These are phyloP conservation scores for Eragrostis nindensis DNA, from an alignment of 176 grass and related monocot species.

Conservation along the genomic window DNA sequence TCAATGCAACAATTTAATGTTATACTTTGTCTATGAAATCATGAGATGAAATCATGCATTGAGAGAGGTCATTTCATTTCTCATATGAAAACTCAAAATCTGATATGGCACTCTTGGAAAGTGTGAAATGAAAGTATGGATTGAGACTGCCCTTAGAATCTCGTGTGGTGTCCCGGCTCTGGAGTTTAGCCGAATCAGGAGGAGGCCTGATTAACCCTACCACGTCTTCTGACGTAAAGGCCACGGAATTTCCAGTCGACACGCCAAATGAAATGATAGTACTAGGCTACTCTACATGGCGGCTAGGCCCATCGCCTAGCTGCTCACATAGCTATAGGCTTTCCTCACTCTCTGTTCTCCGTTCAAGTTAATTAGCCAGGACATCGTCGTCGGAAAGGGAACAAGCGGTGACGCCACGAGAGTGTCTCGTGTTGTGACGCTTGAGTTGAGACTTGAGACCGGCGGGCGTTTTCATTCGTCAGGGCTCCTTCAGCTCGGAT, in stretches of 20 bases:
- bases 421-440: background rate
- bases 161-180: background rate
- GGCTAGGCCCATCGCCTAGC: too few species aligned
- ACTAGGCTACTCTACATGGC: constrained; percentile 4
- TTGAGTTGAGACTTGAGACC: too few species aligned
- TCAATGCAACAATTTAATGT: too few species aligned
- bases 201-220: constrained; percentile 14
- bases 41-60: too few species aligned
- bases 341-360: background rate
- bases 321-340: background rate
- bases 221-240: background rate
- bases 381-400: background rate
- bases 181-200: constrained; percentile 47
- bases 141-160: too few species aligned
- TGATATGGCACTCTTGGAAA: too few species aligned
- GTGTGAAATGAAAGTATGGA: too few species aligned
- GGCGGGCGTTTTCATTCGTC: background rate
- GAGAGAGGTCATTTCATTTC: too few species aligned
- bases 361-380: background rate
- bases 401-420: background rate
- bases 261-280: constrained; percentile 37
- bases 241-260: constrained; percentile 8
- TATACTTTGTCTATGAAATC: too few species aligned
- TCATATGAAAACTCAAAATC: too few species aligned
- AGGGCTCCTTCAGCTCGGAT: constrained; percentile 9